phyloP scores from a whole-genome alignment of 2,329 filamentous ascomycete species.

The Pyrenophora tritici-repentis region DNA sequence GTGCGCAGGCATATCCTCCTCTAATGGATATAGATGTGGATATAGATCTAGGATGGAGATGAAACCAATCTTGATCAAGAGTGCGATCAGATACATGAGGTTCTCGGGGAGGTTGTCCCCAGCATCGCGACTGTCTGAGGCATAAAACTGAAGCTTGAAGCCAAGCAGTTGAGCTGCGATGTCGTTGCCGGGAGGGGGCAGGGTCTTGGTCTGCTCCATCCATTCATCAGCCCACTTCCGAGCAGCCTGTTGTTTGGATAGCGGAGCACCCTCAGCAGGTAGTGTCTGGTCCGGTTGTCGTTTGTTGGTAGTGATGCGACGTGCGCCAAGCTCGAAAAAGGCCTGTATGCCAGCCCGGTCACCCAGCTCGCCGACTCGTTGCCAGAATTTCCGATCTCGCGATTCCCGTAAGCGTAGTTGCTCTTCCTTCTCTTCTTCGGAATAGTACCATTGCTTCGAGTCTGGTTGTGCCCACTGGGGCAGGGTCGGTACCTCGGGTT shows the following conservation, averaged over 20 bases:
- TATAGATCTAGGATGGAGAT: slow-evolving; percentile 91
- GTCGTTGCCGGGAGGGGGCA: slow-evolving; percentile 83
- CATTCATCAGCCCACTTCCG: slow-evolving; percentile 60
- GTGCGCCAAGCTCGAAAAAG: slow-evolving; percentile 85
- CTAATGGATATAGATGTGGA: slow-evolving; percentile 84
- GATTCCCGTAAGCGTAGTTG: slow-evolving; percentile 62
- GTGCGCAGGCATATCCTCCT: slow-evolving; percentile 79
- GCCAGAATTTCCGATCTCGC: slow-evolving; percentile 81
- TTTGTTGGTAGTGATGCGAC: slow-evolving; percentile 59
- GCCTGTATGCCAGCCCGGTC: slow-evolving; percentile 69
- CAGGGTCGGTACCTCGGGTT: slow-evolving; percentile 66
- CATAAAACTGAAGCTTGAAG: slow-evolving; percentile 96
- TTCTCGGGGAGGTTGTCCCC: slow-evolving; percentile 86
- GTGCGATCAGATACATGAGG: slow-evolving; percentile 85
- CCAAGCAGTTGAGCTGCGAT: slow-evolving; percentile 93
- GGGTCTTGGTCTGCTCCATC: slow-evolving; percentile 78
- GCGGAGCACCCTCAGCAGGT: slow-evolving; percentile 20
- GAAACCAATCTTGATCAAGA: slow-evolving; percentile 96
- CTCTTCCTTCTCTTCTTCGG: slow-evolving; percentile 69
- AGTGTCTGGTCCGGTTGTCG: slow-evolving; percentile 39
- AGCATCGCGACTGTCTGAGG: slow-evolving; percentile 74
- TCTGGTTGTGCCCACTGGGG: slow-evolving; percentile 83
- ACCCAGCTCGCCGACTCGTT: slow-evolving; percentile 68
- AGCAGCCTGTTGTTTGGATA: slow-evolving; percentile 51
- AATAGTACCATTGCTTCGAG: slow-evolving; percentile 65